Evolutionary conservation across 306 rosid species (phyloP).

Genomic region (Cucumis melo): DNA sequence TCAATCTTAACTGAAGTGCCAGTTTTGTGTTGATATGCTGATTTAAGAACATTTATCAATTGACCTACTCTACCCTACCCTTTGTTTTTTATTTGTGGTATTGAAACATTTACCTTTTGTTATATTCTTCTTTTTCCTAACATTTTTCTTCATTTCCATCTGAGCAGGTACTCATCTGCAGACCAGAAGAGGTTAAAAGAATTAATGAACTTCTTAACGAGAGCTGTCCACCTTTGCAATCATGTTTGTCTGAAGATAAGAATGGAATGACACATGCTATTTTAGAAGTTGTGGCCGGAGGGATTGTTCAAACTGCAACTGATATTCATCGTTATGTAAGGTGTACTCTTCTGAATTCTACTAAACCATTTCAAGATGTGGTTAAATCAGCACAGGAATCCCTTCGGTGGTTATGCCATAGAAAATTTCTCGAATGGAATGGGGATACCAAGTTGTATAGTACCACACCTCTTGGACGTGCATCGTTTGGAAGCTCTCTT

Average conservation of each 20-base stretch:
- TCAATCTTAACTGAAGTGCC: background rate
- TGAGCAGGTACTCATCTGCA: slow-evolving; percentile 69
- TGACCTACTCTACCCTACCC: background rate
- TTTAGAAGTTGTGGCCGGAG: slow-evolving; percentile 96
- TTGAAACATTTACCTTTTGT: background rate
- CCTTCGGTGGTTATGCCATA: slow-evolving; percentile 83
- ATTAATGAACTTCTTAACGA: slow-evolving; percentile 62
- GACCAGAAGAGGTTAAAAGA: slow-evolving; percentile 72
- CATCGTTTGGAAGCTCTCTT: slow-evolving; percentile 92
- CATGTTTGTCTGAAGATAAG: slow-evolving; percentile 87
- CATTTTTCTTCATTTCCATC: slow-evolving; percentile 1
- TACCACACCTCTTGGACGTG: slow-evolving; percentile 91
- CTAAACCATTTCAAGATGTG: slow-evolving; percentile 87
- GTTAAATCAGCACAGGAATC: slow-evolving; percentile 98
- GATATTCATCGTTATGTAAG: slow-evolving; percentile 86
- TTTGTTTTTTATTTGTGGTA: background rate
- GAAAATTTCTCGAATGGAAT: slow-evolving; percentile 89
- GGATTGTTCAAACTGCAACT: slow-evolving; percentile 83
- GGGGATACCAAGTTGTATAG: slow-evolving; percentile 70
- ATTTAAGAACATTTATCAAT: background rate
- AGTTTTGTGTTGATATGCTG: background rate
- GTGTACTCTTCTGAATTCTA: slow-evolving; percentile 90
- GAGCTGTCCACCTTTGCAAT: slow-evolving; percentile 70
- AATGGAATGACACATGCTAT: slow-evolving; percentile 98
- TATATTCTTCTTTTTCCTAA: background rate